Percentiles rank a stretch among this genome's conserved stretches.
These are phyloP conservation scores for Penicillium nucicola DNA, from an alignment of 495 filamentous ascomycete species.

Conservation along the genomic window DNA sequence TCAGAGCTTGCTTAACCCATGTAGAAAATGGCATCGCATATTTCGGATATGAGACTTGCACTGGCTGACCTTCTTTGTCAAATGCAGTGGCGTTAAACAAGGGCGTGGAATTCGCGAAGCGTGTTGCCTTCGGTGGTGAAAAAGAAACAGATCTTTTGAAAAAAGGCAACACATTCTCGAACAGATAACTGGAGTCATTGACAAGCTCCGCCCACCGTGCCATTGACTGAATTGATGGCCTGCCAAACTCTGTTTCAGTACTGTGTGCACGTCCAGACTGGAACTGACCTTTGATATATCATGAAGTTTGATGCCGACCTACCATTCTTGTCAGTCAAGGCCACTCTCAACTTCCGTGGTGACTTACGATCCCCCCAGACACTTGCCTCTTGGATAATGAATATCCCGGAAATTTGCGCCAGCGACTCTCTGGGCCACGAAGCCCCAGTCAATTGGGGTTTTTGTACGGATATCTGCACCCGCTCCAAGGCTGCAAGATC, in stretches of 20 bases:
- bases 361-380: conserved; percentile 36
- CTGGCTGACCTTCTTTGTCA: conserved; percentile 18
- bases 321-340: background rate
- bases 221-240: conserved; percentile 37
- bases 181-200: conserved; percentile 41
- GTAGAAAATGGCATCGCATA: conserved; percentile 29
- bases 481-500: conserved; percentile 25
- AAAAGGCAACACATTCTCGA: conserved; percentile 39
- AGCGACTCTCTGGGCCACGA: conserved; percentile 27
- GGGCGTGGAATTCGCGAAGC: conserved; percentile 15
- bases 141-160: conserved; percentile 37
- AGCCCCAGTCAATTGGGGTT: conserved; percentile 49
- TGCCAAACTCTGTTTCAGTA: conserved; percentile 9
- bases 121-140: conserved; percentile 20
- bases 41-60: conserved; percentile 34
- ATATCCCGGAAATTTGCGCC: conserved; percentile 35
- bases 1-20: conserved; percentile 27
- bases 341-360: background rate
- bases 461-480: conserved; percentile 29
- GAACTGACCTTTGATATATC: conserved; percentile 33
- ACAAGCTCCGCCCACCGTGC: conserved; percentile 45
- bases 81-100: conserved; percentile 26
- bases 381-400: conserved; percentile 40
- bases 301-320: conserved; percentile 36
- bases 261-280: background rate